These are phyloP conservation scores for Botrytis elliptica DNA, from an alignment of 2,329 filamentous ascomycete genomes.

Conservation along the genomic window DNA sequence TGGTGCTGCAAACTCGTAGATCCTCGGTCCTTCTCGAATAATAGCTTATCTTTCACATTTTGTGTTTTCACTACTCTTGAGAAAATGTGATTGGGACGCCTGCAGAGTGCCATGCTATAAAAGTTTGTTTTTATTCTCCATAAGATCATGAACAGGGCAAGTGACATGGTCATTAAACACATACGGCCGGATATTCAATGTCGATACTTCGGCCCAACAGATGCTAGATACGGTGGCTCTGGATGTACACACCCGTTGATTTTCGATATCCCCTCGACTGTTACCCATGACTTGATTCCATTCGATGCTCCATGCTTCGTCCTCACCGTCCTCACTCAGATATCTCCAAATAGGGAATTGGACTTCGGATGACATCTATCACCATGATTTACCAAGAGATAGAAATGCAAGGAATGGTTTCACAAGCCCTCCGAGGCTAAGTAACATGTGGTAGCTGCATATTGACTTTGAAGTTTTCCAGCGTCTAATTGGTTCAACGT, in stretches of 20 bases:
- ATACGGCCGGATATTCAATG: constrained; percentile 1
- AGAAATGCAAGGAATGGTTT: constrained; percentile 4
- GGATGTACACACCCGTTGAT: not conserved
- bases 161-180: constrained; percentile 10
- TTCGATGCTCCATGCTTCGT: not conserved
- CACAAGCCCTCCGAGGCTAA: constrained; percentile 1
- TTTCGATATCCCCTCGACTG: not conserved
- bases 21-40: not conserved
- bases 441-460: not conserved
- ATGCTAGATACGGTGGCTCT: not conserved
- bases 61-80: not conserved
- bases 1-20: not conserved
- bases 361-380: constrained; percentile 12
- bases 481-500: not conserved
- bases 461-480: not conserved
- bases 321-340: not conserved
- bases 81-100: not conserved
- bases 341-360: not conserved
- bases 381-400: not conserved
- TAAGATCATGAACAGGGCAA: constrained; percentile 3
- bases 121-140: not conserved
- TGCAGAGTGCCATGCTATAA: not conserved
- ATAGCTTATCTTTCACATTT: not conserved
- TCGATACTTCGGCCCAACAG: constrained; percentile 9
- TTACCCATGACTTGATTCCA: not conserved